Percentiles rank a stretch among this genome's conserved stretches.
Evolutionary conservation across 2,329 filamentous ascomycete genomes (phyloP).

Genomic region (Leptographium lundbergii): DNA sequence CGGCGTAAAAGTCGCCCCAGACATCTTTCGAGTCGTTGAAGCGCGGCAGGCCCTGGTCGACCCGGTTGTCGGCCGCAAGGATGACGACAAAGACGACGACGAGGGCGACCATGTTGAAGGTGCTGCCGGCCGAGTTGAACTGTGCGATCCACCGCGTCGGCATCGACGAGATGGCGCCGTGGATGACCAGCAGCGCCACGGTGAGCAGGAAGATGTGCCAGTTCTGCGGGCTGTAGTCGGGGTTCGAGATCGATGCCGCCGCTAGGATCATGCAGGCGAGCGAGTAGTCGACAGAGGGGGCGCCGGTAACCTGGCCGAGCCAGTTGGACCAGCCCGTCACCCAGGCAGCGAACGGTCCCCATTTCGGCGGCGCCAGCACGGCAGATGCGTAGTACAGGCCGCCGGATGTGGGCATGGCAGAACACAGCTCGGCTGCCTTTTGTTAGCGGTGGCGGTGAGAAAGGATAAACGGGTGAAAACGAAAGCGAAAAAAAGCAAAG

Average conservation of each 20-base stretch:
- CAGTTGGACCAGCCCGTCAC: constrained; percentile 60
- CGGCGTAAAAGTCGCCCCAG: constrained; percentile 53
- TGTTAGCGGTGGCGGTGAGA: neutral
- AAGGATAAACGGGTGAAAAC: no score
- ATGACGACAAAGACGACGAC: constrained; percentile 57
- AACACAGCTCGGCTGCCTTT: constrained; percentile 46
- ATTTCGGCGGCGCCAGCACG: constrained; percentile 54
- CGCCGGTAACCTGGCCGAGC: constrained; percentile 53
- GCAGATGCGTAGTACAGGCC: constrained; percentile 64
- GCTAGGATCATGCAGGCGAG: constrained; percentile 60
- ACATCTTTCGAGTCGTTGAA: constrained; percentile 36
- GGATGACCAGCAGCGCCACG: constrained; percentile 52
- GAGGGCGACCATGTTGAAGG: constrained; percentile 57
- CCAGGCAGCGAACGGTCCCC: constrained; percentile 55
- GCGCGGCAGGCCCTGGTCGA: constrained; percentile 29
- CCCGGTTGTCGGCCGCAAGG: constrained; percentile 40
- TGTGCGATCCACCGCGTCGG: constrained; percentile 58
- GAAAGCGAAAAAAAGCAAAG: neutral
- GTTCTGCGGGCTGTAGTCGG: constrained; percentile 47
- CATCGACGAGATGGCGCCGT: constrained; percentile 54
- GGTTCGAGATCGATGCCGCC: constrained; percentile 54
- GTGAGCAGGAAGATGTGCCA: constrained; percentile 61
- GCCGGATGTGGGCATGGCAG: constrained; percentile 60
- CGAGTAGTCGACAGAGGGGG: constrained; percentile 55
- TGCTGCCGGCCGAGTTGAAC: constrained; percentile 58